Evolutionary conservation across 2,329 filamentous ascomycete genomes (phyloP).

Genomic region (Diaporthe longicolla): DNA sequence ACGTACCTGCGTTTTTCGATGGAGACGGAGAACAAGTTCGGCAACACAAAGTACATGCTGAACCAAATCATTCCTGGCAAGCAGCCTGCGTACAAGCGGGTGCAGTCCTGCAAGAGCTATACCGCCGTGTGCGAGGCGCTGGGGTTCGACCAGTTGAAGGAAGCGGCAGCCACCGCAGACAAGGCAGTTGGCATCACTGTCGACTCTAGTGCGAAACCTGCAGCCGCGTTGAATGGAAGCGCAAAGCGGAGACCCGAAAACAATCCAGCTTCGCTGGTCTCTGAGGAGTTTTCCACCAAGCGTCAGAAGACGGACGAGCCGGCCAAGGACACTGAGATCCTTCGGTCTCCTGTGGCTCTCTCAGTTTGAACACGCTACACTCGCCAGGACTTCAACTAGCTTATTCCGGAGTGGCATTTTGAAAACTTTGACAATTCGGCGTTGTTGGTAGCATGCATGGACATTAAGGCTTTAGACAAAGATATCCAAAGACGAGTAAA

Average conservation of each 20-base stretch:
- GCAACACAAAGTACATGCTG: conserved; percentile 94
- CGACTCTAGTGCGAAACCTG: conserved; percentile 54
- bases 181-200: conserved; percentile 71
- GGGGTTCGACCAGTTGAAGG: conserved; percentile 73
- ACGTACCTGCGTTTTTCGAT: conserved; percentile 81
- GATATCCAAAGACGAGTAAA: conserved; percentile 34
- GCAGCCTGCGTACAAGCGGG: conserved; percentile 70
- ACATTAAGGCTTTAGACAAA: conserved; percentile 39
- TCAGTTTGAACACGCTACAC: conserved; percentile 11
- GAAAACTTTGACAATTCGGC: background rate
- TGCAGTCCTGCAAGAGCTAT: conserved; percentile 80
- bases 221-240: background rate
- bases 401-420: background rate
- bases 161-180: conserved; percentile 77
- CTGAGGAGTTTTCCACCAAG: conserved; percentile 29
- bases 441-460: conserved; percentile 33
- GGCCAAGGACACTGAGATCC: conserved; percentile 2
- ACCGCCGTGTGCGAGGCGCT: conserved; percentile 76
- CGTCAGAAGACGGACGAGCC: conserved; percentile 20
- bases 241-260: conserved; percentile 35
- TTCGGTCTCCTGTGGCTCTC: conserved; percentile 37
- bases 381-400: background rate
- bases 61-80: conserved; percentile 90
- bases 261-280: background rate
- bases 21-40: conserved; percentile 86